Base-by-base conservation (phyloP, 176 grass and related monocot genomes). In the Aegilops tauschii region DNA sequence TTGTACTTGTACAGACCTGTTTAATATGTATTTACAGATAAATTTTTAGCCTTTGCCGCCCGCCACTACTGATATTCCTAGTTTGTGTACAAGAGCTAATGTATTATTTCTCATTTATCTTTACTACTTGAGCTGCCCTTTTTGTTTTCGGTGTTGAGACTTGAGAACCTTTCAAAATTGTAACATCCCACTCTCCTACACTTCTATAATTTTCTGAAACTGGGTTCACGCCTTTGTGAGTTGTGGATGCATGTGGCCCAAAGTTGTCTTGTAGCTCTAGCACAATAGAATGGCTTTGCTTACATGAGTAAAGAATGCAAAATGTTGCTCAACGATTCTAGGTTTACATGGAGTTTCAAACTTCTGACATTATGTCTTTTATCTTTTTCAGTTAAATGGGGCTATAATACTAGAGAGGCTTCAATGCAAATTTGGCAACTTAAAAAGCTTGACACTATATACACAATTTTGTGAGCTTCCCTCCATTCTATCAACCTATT, bases 381-480 rank as follows among this genome's bases (percentile, higher is more conserved):
- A 25, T 25, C 4, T 3, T 45, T 73, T 75, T 29, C 42, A 75
- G 72, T 28, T 29, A 29, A 71, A 71, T 39, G 72, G 72, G 23
- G 40, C n/a, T 29, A 75, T 28, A 28, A 81, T 82, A 82, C 16
- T 76, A 37, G 44, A 79, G 32, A 76, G 16, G 54, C 69, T 76
- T 76, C 61, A 31, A 67, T 87, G 69, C 79, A 87, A 16, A 25
- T 87, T 76, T 75, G 14, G 12, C 16, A 76, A 54, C 30, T 75
- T 87, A 25, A 82, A 81, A 42, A 76, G 30, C 31, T 75, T 87
- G 44, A 52, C 65, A 18, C 18, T 87, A 17, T 76, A 14, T 54
- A 82, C 20, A 25, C 39, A 87, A 5, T 87, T 87, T 16, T 65
- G 78, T 76, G 78, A 87, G 21, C 56, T 82, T 25, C 59, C 86